Evolutionary conservation across 2,329 filamentous ascomycete genomes (phyloP), one percentile per base, ranked within the genome.

Genomic region (Zymoseptoria passerinii): DNA sequence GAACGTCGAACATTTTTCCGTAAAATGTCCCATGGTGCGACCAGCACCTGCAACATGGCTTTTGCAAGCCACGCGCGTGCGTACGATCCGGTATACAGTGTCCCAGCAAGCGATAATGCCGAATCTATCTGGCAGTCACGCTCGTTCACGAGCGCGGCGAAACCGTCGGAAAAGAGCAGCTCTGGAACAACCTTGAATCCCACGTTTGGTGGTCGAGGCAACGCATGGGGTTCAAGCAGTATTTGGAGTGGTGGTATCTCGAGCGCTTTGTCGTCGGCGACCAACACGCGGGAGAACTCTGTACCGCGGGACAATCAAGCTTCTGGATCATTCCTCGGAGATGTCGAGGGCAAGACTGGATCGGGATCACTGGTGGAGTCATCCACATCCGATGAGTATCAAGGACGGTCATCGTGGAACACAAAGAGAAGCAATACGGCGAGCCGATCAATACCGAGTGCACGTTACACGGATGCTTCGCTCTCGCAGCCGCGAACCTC

Each of bases 311-410:
- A 66, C 40, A 59, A 40, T 7, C 63, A 66, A 44, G 67, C 68
- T 48, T 61, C 66, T 9, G 61, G 65, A 48, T 61, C 66, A 5
- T 54, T 61, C 4, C 29, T 54, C 10, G 73, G 74, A 19, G 66
- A 70, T 28, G 63, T 78, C 48, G 80, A 82, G 64, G 79, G 76
- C 56, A 83, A 86, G 67, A 85, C 83, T 3, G 88, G 87, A 53
- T 89, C 87, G 5, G 81, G 84, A 61, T 87, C 86, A 59, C 77
- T 91, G 48, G 79, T 88, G 60, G 80, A 83, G 50, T 83, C 84
- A 49, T 88, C 87, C 8, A 86, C 90, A 67, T 82, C 83, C 18
- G 86, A 89, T 65, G 77, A 79, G 52, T 89, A 86, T 84, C 74
- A 73, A 28, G 54, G 54, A 50, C 54, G 76, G 77, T 51, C 74